A percentile compares a stretch with the other conserved stretches of the same genome.
Conservation (phyloP, 176 grass and related monocot genomes). For the maize (Zea mays) region Zm-B73-REFERENCE-NAM-5.0 NC_050105.1:44608001-44608500, state of each 20-base stretch:
- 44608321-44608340: slow-evolving; percentile 52
- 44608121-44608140: slow-evolving; percentile 3
- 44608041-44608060: neutral
- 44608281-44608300: slow-evolving; percentile 21
- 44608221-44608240: slow-evolving; percentile 33
- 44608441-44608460: neutral
- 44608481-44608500: slow-evolving; percentile 36
- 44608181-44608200: neutral
- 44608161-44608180: neutral
- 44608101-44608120: slow-evolving; percentile 14
- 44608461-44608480: neutral
- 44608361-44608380: neutral
- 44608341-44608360: slow-evolving; percentile 25
- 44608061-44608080: neutral
- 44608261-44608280: slow-evolving; percentile 36
- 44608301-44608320: slow-evolving; percentile 34
- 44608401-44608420: slow-evolving; percentile 14
- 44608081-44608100: slow-evolving; percentile 12
- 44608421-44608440: neutral
- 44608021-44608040: neutral
- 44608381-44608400: slow-evolving; percentile 32
- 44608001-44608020: slow-evolving; percentile 2
- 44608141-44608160: neutral
- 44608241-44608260: slow-evolving; percentile 38
- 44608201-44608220: slow-evolving; percentile 18